phyloP scores from a whole-genome alignment of 2,329 filamentous ascomycete species.

The Plectosphaerella plurivora region DNA sequence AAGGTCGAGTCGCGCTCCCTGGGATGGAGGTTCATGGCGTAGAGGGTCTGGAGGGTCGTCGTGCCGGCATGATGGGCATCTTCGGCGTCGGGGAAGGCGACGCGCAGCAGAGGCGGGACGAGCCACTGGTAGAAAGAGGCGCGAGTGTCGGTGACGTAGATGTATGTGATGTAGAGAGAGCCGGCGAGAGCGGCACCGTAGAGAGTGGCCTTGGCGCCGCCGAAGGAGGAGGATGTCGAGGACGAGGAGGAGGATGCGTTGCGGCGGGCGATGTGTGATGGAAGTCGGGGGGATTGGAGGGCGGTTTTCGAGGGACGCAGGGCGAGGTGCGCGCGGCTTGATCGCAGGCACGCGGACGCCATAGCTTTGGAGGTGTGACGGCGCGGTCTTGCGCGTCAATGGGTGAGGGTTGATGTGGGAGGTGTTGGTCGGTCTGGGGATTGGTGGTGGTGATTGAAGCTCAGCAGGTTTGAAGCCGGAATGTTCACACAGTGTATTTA shows the following conservation, averaged over 20 bases:
- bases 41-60: slow-evolving; percentile 64
- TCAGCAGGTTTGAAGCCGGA: neutral
- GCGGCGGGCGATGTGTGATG: slow-evolving; percentile 20
- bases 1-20: slow-evolving; percentile 62
- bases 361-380: slow-evolving; percentile 20
- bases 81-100: slow-evolving; percentile 71
- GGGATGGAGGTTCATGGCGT: slow-evolving; percentile 71
- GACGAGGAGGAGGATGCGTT: slow-evolving; percentile 24
- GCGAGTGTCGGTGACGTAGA: slow-evolving; percentile 72
- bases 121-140: slow-evolving; percentile 66
- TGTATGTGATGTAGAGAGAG: slow-evolving; percentile 46
- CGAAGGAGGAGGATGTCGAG: slow-evolving; percentile 18
- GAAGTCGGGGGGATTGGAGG: slow-evolving; percentile 15
- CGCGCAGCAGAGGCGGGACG: slow-evolving; percentile 61
- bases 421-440: neutral
- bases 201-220: slow-evolving; percentile 29
- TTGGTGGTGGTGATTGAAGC: slow-evolving; percentile 1
- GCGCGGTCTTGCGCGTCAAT: slow-evolving; percentile 26
- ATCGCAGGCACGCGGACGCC: slow-evolving; percentile 22
- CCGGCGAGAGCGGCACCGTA: slow-evolving; percentile 36
- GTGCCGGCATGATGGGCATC: slow-evolving; percentile 87
- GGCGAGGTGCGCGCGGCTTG: slow-evolving; percentile 15
- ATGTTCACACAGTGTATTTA: neutral
- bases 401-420: slow-evolving; percentile 13
- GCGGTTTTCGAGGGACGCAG: slow-evolving; percentile 14